Evolutionary conservation across 768 basidiomycete species (phyloP).

Genomic region (Boletellus ananas): DNA sequence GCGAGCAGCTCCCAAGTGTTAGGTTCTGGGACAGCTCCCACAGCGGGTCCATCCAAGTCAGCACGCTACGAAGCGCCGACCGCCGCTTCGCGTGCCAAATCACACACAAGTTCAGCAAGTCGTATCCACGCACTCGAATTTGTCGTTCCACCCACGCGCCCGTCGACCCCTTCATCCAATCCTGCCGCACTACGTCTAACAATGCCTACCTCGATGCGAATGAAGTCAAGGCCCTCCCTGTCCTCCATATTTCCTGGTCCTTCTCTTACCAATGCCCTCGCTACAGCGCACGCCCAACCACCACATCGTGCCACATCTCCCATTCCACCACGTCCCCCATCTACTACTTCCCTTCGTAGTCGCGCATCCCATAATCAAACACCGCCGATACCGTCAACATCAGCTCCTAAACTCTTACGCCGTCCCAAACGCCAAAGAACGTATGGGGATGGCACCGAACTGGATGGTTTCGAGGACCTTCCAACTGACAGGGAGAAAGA

Average conservation of each 20-base stretch:
- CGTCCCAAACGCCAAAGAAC: slow-evolving; percentile 72
- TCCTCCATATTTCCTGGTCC: slow-evolving; percentile 67
- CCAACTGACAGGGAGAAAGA: slow-evolving; percentile 83
- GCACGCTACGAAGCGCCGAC: slow-evolving; percentile 75
- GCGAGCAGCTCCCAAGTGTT: slow-evolving; percentile 50
- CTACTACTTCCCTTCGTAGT: slow-evolving; percentile 45
- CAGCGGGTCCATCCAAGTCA: slow-evolving; percentile 35
- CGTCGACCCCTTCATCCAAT: slow-evolving; percentile 77
- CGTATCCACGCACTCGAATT: slow-evolving; percentile 58
- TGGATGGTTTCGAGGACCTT: slow-evolving; percentile 86
- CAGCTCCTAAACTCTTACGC: slow-evolving; percentile 62
- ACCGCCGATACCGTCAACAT: slow-evolving; percentile 39
- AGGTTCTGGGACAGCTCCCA: slow-evolving; percentile 44
- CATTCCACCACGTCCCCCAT: slow-evolving; percentile 55
- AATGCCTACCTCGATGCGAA: slow-evolving; percentile 78
- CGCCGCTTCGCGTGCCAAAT: slow-evolving; percentile 76
- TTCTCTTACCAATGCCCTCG: slow-evolving; percentile 27
- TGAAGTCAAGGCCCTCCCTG: slow-evolving; percentile 71
- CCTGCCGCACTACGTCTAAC: slow-evolving; percentile 76
- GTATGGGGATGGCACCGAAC: slow-evolving; percentile 86
- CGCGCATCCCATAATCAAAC: slow-evolving; percentile 27
- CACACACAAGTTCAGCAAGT: slow-evolving; percentile 60
- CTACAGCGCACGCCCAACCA: slow-evolving; percentile 29
- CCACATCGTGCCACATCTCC: slow-evolving; percentile 55
- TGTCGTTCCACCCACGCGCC: slow-evolving; percentile 70